Evolutionary conservation across 306 rosid species (phyloP).

Genomic region (Trifolium pratense): DNA sequence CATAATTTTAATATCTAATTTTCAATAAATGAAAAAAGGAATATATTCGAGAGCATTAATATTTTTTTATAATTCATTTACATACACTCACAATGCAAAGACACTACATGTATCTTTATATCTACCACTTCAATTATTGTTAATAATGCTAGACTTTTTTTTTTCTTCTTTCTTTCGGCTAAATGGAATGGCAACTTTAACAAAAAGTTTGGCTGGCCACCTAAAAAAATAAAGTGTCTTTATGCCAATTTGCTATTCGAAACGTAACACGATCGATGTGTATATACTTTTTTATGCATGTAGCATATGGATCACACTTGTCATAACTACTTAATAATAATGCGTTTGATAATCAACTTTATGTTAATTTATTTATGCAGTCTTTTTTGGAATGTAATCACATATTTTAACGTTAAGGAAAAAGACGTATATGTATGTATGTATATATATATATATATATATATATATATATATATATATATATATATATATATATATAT

Average conservation of each 20-base stretch:
- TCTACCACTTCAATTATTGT: conserved; percentile 39
- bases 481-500: too few species aligned
- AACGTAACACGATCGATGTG: conserved; percentile 30
- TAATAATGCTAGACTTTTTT: conserved; percentile 31
- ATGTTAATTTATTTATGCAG: neutral
- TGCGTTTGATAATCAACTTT: conserved; percentile 27
- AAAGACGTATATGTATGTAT: conserved; percentile 10
- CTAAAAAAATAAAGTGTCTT: conserved; percentile 48
- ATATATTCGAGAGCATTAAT: conserved; percentile 50
- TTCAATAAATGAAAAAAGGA: conserved; percentile 41
- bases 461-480: too few species aligned
- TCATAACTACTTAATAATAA: conserved; percentile 33
- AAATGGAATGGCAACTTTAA: conserved; percentile 45
- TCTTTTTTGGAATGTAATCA: conserved; percentile 31
- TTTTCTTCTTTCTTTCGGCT: conserved; percentile 12
- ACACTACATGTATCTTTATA: conserved; percentile 42
- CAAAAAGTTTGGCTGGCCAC: conserved; percentile 56
- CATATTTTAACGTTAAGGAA: conserved; percentile 1
- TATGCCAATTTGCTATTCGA: conserved; percentile 40
- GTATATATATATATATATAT: too few species aligned
- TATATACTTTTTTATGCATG: conserved; percentile 44
- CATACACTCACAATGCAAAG: conserved; percentile 34
- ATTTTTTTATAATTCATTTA: conserved; percentile 37
- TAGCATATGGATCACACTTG: conserved; percentile 38
- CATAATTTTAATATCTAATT: conserved; percentile 29